phyloP scores from a whole-genome alignment of 257 asterid species.

The Marsdenia floribunda region DNA sequence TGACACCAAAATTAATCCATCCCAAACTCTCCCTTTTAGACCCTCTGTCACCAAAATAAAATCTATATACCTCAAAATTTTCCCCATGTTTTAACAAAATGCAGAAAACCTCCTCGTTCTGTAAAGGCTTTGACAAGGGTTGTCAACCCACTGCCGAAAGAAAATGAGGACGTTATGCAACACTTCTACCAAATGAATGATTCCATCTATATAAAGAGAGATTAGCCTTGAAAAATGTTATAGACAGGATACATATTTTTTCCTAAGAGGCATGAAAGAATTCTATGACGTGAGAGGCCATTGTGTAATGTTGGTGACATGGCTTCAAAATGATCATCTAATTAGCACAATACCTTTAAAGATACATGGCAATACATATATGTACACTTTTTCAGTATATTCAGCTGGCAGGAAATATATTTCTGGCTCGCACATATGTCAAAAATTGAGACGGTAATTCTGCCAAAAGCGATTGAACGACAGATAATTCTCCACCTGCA shows the following conservation, averaged over 20 bases:
- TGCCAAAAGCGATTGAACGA: constrained; percentile 86
- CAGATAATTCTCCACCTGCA: constrained; percentile 73
- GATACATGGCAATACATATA: not conserved
- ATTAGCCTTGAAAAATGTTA: not conserved
- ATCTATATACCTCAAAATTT: not conserved
- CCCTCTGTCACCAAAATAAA: not conserved
- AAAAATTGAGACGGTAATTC: constrained; percentile 90
- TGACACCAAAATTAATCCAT: not conserved
- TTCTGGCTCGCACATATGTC: constrained; percentile 67
- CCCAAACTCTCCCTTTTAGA: not conserved
- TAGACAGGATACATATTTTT: not conserved
- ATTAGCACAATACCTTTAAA: not conserved
- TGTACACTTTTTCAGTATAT: constrained; percentile 43
- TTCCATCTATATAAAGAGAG: not conserved
- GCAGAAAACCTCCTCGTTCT: not conserved
- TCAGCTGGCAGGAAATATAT: constrained; percentile 51
- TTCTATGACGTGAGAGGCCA: not conserved
- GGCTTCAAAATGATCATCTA: not conserved
- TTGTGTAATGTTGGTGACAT: not conserved
- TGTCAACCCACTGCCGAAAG: not conserved
- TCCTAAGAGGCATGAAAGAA: not conserved
- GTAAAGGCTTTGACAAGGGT: not conserved
- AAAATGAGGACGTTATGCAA: not conserved
- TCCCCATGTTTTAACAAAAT: not conserved
- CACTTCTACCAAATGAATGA: not conserved